Evolutionary conservation across 2,329 filamentous ascomycete species (phyloP).

Genomic region (Xylariaceae sp.): DNA sequence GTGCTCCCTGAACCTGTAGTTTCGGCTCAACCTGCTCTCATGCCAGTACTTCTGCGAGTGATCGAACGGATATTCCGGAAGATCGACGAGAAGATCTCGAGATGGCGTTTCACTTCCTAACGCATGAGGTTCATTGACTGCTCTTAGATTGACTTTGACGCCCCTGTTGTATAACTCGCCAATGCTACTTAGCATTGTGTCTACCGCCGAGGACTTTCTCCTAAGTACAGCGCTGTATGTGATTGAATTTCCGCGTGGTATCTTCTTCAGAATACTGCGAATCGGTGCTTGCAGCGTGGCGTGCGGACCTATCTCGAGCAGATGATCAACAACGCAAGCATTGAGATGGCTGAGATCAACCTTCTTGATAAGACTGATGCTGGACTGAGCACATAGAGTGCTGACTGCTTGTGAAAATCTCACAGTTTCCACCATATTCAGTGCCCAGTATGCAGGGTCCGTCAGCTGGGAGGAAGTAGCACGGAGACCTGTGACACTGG

Average conservation of each 20-base stretch:
- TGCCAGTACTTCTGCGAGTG: constrained; percentile 35
- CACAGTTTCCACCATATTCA: constrained; percentile 30
- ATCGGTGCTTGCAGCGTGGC: constrained; percentile 20
- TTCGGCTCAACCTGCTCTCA: constrained; percentile 28
- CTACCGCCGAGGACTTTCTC: constrained; percentile 5
- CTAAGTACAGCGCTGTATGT: constrained; percentile 8
- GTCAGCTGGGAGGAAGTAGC: background rate
- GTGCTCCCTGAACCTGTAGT: constrained; percentile 24
- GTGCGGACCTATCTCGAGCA: constrained; percentile 30
- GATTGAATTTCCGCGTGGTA: background rate
- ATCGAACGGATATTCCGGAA: constrained; percentile 39
- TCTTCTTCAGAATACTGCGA: background rate
- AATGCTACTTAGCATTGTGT: constrained; percentile 3
- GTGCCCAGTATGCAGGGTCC: constrained; percentile 13
- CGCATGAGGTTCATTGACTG: constrained; percentile 9
- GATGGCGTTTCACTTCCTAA: background rate
- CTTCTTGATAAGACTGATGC: background rate
- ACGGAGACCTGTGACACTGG: constrained; percentile 7
- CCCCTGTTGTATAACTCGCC: constrained; percentile 9
- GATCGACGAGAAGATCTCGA: constrained; percentile 25
- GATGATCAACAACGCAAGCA: constrained; percentile 6
- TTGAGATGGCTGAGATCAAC: constrained; percentile 2
- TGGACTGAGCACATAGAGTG: constrained; percentile 2
- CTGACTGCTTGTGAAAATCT: constrained; percentile 26
- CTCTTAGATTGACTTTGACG: constrained; percentile 5